Evolutionary conservation across 192 early-diverging fungal genomes (phyloP).

Genomic region (Backusella sp.): DNA sequence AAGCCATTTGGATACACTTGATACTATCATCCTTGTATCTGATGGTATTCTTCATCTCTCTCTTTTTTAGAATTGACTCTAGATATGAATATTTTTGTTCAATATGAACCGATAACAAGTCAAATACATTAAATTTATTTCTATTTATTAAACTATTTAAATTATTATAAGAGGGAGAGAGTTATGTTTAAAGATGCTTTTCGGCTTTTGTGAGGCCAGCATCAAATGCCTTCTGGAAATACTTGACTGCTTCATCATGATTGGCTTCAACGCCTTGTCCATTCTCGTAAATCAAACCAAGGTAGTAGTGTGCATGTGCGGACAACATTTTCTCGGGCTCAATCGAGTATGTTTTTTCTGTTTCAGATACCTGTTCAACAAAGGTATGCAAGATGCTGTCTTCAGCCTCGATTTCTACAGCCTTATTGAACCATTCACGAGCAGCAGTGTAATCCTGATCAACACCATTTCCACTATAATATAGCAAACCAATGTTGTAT

Average conservation of each 20-base stretch:
- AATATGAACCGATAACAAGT: too few relatives aligned
- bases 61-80: background rate
- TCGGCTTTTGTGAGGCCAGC: background rate
- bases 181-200: background rate
- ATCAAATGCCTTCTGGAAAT: background rate
- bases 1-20: slow-evolving; percentile 22
- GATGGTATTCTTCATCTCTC: background rate
- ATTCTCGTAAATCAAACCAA: background rate
- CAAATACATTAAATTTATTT: background rate
- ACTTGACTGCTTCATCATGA: background rate
- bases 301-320: background rate
- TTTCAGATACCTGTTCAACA: background rate
- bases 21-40: background rate
- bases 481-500: background rate
- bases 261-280: background rate
- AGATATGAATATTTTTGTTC: background rate
- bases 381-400: background rate
- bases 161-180: background rate
- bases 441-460: background rate
- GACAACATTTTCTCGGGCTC: background rate
- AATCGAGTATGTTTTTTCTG: background rate
- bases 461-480: background rate
- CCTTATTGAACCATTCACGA: background rate
- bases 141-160: background rate
- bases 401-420: background rate